Percentiles rank a stretch among this genome's conserved stretches.
Evolutionary conservation across 306 rosid genomes (phyloP).

Genomic region (Betula pendula): DNA sequence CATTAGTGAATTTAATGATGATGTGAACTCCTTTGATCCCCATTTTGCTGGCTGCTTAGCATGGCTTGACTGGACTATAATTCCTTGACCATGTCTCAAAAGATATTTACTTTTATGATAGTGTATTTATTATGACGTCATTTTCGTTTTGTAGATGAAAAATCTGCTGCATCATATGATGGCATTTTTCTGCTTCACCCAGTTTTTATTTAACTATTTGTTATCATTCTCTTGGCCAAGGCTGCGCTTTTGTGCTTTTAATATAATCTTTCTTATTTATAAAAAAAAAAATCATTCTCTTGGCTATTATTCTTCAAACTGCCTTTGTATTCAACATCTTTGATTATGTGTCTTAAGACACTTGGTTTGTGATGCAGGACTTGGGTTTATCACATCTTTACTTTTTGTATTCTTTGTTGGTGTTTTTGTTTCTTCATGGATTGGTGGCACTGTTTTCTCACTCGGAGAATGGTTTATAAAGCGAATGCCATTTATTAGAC

Average conservation of each 20-base stretch:
- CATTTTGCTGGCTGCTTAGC: neutral
- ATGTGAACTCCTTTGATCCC: neutral
- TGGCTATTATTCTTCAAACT: neutral
- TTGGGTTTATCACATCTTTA: conserved; percentile 80
- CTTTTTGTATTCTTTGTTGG: conserved; percentile 84
- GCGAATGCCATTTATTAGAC: conserved; percentile 90
- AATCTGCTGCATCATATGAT: neutral
- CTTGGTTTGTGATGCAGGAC: conserved; percentile 69
- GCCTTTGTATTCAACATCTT: conserved; percentile 11
- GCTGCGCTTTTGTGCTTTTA: too few species aligned
- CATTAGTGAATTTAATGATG: neutral
- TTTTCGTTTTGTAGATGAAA: neutral
- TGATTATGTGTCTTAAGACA: conserved; percentile 23
- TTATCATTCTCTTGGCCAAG: too few species aligned
- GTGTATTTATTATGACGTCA: neutral
- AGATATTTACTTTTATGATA: neutral
- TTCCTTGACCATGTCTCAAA: neutral
- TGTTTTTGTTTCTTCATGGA: conserved; percentile 86
- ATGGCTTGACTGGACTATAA: neutral
- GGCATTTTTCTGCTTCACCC: neutral
- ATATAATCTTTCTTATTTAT: too few species aligned
- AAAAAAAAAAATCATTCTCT: too few species aligned
- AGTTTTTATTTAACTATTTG: neutral
- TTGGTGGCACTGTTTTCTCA: conserved; percentile 83
- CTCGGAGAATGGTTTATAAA: conserved; percentile 90